phyloP scores from a whole-genome alignment of 306 rosid species.

The Carpinus viminea region DNA sequence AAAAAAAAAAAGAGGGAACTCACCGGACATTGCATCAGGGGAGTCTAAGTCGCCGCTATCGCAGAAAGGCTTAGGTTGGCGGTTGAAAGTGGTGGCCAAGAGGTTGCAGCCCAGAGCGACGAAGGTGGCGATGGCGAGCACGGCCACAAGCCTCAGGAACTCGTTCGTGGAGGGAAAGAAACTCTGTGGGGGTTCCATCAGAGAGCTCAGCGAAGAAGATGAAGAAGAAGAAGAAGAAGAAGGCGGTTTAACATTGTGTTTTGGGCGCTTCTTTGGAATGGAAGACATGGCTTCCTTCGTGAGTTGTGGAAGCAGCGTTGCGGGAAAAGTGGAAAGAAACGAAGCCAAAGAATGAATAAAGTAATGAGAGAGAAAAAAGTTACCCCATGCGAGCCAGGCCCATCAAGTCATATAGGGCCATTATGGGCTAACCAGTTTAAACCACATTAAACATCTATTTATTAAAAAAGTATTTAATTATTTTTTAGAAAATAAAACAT shows the following conservation, averaged over 20 bases:
- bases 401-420: too few species aligned
- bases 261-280: conserved; percentile 40
- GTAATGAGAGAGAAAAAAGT: too few species aligned
- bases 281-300: conserved; percentile 17
- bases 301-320: background rate
- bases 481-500: too few species aligned
- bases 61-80: conserved; percentile 59
- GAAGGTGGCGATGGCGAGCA: conserved; percentile 52
- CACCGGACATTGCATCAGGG: conserved; percentile 48
- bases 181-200: conserved; percentile 60
- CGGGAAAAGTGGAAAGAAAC: background rate
- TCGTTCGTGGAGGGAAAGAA: conserved; percentile 72
- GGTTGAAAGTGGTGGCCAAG: conserved; percentile 43
- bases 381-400: too few species aligned
- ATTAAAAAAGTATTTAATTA: too few species aligned
- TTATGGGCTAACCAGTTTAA: too few species aligned
- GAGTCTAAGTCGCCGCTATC: conserved; percentile 36
- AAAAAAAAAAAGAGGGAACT: conserved; percentile 9
- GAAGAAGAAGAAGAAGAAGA: conserved; percentile 23
- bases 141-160: conserved; percentile 45
- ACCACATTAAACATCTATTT: too few species aligned
- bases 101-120: conserved; percentile 54
- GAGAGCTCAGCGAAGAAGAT: conserved; percentile 22
- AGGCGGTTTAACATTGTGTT: conserved; percentile 18
- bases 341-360: too few species aligned